Evolutionary conservation across 345 rosid species (phyloP).

Genomic region (Pistacia vera): DNA sequence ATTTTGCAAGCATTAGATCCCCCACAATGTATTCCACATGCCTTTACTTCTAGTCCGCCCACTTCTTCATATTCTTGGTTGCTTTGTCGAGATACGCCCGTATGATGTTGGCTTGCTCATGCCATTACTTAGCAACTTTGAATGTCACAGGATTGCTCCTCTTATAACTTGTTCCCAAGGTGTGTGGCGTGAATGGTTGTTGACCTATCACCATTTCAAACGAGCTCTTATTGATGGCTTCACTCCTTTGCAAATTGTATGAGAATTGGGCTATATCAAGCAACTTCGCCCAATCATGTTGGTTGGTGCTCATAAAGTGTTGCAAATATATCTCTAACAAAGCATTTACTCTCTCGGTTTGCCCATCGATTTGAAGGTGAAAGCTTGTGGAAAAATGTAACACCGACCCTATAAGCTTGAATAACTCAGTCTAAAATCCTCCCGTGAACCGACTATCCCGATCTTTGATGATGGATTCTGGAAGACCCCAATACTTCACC

Average conservation of each 20-base stretch:
- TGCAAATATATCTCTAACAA: not conserved
- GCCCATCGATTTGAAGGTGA: not conserved
- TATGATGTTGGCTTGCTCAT: not conserved
- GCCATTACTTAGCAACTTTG: not conserved
- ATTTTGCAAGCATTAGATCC: not conserved
- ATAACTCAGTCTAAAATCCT: not conserved
- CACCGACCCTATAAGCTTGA: not conserved
- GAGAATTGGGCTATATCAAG: constrained; percentile 9
- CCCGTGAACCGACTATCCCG: not conserved
- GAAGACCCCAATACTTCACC: constrained; percentile 6
- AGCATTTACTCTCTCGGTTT: not conserved
- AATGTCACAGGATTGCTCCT: not conserved
- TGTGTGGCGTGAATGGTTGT: not conserved
- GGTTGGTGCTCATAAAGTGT: constrained; percentile 4
- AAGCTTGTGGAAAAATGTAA: not conserved
- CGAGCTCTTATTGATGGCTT: rapidly evolving
- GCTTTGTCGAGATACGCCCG: not conserved
- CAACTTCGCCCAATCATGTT: not conserved
- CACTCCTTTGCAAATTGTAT: not conserved
- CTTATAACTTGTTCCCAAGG: rapidly evolving
- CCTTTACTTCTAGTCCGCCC: not conserved
- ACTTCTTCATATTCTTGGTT: constrained; percentile 11
- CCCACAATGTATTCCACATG: not conserved
- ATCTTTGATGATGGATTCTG: not conserved
- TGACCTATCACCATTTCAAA: not conserved